Evolutionary conservation across 371 early-diverging fungal genomes (phyloP), one percentile per base, ranked within the genome.

Genomic region (Sporodiniella umbellata): DNA sequence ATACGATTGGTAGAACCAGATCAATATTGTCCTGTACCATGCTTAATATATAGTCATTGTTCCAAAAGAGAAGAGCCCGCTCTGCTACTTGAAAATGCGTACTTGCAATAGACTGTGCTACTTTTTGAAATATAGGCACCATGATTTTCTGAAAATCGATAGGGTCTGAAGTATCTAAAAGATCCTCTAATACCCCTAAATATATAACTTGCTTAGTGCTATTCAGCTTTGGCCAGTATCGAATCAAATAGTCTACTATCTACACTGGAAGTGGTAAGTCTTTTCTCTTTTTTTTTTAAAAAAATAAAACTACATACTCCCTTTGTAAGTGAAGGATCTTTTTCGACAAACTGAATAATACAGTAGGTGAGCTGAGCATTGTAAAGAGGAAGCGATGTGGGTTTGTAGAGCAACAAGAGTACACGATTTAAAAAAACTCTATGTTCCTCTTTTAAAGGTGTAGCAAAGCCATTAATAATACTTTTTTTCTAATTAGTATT

Each of bases 151-250:
- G 70, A 63, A 97, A 97, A 59, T 94, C 91, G 17, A 73, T 70
- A 2, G 88, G 89, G 59, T 95, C 95, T 22, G 91, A 88, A 4
- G 93, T 87, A 70, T 95, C 95, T 70, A 98, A 56, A n/a, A 96
- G 89, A 53, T 96, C 95, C 59, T 98, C 98, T 42, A 97, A 71
- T 69, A 96, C 97, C 68, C 89, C 93, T 54, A 98, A 70, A 66
- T 92, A 98, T 95, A 98, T 96, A 47, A 97, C 94, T 69, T 97
- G 96, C 68, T 98, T 98, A 3, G 96, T 92, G 48, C 92, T 92
- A 77, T 96, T 98, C 40, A 93, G 89, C 65, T 96, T 98, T 38
- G 98, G 98, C 98, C 98, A 98, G 69, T 83, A 95, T 21, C 94
- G 84, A 58, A 98, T 70, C 33, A 98, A 70, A 8, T 90, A 87